Conservation (phyloP, 495 filamentous ascomycete genomes). For the Pyrenopolyporus hunteri region DNA sequence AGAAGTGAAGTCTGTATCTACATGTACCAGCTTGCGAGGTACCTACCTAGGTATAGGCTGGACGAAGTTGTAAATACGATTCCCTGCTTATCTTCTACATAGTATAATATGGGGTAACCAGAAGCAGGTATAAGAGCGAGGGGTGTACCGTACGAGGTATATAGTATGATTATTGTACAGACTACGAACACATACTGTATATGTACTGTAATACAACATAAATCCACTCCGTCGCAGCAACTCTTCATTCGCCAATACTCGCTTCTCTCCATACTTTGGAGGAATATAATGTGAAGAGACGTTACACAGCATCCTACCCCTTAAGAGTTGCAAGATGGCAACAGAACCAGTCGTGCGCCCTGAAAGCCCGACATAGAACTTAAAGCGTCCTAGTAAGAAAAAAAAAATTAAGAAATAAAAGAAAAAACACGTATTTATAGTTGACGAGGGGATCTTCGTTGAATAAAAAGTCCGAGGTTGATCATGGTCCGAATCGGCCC, state of each 20-base stretch:
- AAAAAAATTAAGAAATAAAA: too few species aligned
- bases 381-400: not conserved
- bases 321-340: not conserved
- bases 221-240: constrained; percentile 7
- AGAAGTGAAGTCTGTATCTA: too few species aligned
- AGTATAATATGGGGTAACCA: too few species aligned
- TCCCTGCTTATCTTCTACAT: not conserved
- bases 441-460: constrained; percentile 16
- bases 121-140: too few species aligned
- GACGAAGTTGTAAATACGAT: too few species aligned
- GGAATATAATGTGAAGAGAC: not conserved
- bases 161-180: too few species aligned
- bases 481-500: constrained; percentile 17
- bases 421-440: too few species aligned
- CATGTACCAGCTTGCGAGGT: too few species aligned
- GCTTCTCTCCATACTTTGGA: too few species aligned
- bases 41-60: too few species aligned
- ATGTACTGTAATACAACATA: constrained; percentile 16
- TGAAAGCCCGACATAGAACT: not conserved
- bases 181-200: too few species aligned
- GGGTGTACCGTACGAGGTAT: too few species aligned
- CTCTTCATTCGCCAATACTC: not conserved
- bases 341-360: not conserved
- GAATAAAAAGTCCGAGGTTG: constrained; percentile 10
- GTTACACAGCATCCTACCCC: not conserved